phyloP scores from a whole-genome alignment of 2,329 filamentous ascomycete genomes.

The Karstenula rhodostoma region DNA sequence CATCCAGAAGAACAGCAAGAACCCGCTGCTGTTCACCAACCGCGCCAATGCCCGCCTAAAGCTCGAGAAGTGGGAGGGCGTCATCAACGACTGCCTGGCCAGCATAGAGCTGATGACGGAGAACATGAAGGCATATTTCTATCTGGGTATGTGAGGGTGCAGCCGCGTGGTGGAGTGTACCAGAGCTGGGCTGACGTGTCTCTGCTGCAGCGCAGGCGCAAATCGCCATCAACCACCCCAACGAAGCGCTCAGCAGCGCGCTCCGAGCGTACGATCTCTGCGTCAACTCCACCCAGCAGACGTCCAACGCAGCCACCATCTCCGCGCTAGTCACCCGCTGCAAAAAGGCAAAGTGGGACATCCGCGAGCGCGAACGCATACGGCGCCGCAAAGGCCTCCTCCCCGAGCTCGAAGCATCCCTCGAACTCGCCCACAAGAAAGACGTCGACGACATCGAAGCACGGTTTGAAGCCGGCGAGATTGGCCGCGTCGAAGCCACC shows the following conservation, averaged over 20 bases:
- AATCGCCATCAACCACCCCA: constrained; percentile 73
- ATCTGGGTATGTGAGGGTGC: constrained; percentile 60
- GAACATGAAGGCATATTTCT: constrained; percentile 84
- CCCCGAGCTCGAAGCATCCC: constrained; percentile 61
- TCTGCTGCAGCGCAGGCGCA: constrained; percentile 72
- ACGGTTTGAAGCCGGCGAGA: constrained; percentile 42
- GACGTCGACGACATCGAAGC: constrained; percentile 52
- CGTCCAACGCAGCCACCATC: constrained; percentile 73
- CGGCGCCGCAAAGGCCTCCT: constrained; percentile 67
- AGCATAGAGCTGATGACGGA: constrained; percentile 73
- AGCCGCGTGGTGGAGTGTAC: not conserved
- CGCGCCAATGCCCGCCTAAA: constrained; percentile 83
- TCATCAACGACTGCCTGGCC: constrained; percentile 77
- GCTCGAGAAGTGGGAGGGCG: constrained; percentile 75
- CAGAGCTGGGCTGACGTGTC: constrained; percentile 22
- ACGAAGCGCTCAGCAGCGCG: constrained; percentile 76
- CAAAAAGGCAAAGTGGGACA: constrained; percentile 88
- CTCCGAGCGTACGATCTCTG: constrained; percentile 77
- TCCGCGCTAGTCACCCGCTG: constrained; percentile 78
- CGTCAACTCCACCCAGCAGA: constrained; percentile 62
- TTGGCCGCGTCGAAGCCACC: constrained; percentile 54
- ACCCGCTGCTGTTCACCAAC: constrained; percentile 86
- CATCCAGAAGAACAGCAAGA: constrained; percentile 79
- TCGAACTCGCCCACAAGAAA: constrained; percentile 44
- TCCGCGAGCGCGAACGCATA: constrained; percentile 69